phyloP scores from a whole-genome alignment of 2,329 filamentous ascomycete genomes.

The Colletotrichum sublineola region DNA sequence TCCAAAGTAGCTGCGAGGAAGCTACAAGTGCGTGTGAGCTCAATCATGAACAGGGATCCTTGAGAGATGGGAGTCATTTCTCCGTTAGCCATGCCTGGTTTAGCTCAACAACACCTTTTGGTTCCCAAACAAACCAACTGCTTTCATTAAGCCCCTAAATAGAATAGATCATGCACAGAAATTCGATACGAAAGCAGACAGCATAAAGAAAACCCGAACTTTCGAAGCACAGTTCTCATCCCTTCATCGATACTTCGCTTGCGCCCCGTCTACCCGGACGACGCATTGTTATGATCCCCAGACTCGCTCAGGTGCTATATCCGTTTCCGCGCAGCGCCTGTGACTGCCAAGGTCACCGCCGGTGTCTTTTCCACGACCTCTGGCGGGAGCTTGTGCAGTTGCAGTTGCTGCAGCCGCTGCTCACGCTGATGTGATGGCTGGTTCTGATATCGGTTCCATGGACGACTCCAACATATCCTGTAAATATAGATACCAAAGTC shows the following conservation, averaged over 20 bases:
- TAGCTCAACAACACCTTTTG: not conserved
- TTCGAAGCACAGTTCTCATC: not conserved
- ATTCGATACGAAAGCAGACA: not conserved
- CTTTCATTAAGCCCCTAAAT: not conserved
- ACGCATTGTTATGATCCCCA: not conserved
- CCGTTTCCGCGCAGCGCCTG: slow-evolving; percentile 17
- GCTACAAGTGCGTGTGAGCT: not conserved
- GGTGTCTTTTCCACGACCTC: not conserved
- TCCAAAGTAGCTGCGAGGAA: not conserved
- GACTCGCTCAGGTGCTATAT: slow-evolving; percentile 16
- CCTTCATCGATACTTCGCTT: not conserved
- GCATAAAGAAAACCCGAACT: not conserved
- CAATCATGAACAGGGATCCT: not conserved
- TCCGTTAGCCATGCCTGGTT: not conserved
- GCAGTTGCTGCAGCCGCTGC: not conserved
- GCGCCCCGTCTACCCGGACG: slow-evolving; percentile 11
- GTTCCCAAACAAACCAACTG: not conserved
- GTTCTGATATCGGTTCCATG: slow-evolving; percentile 20
- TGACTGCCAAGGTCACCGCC: not conserved
- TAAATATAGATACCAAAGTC: slow-evolving; percentile 68
- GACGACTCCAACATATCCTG: slow-evolving; percentile 54
- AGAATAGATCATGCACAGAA: not conserved
- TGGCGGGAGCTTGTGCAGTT: slow-evolving; percentile 7
- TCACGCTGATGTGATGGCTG: not conserved
- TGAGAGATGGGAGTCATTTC: not conserved